Evolutionary conservation across 371 early-diverging fungal genomes (phyloP), one percentile per base, ranked within the genome.

Genomic region (Saksenaea oblongispora): DNA sequence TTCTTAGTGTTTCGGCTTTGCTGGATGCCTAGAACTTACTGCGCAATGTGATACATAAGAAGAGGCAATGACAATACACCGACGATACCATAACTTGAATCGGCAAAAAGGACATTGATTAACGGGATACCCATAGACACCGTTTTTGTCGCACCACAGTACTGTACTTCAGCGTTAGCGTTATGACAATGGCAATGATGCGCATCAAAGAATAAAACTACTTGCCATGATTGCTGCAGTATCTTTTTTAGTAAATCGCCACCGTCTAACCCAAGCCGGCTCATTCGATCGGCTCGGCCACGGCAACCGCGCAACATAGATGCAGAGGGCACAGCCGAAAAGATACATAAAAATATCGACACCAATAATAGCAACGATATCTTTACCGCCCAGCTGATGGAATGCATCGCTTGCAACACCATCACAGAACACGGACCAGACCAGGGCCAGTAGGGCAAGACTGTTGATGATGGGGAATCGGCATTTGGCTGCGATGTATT

Each of bases 341-440:
- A 77, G 37, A 24, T 82, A 88, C 64, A 84, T 78, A 31, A 71
- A 65, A 0, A 84, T 76, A 56, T 85, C 78, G 7, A 89, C 73
- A 39, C 80, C 73, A 13, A 87, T 75, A 42, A 89, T 80, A 34
- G 88, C 85, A 34, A 87, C 78, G 34, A 88, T 78, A 64, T 84
- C 85, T 0, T 82, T 78, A 1, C 82, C 82, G 15, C 72, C 69
- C 51, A 84, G 76, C 13, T 68, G 65, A 13, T 75, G 62, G 31
- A 80, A 85, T 1, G 87, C 81, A 62, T 87, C 61, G 56, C 82
- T 83, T 10, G 84, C 70, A 37, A 90, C 89, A 15, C 90, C 86
- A 71, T 92, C 90, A 71, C 89, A 87, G 61, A 92, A 90, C 8
- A 89, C 87, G 34, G 85, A 84, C 87, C 88, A 92, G 17, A 92